Percentiles rank a stretch among this genome's conserved stretches.
phyloP scores from a whole-genome alignment of 2,329 filamentous ascomycete species.

The Aspergillus sp. region DNA sequence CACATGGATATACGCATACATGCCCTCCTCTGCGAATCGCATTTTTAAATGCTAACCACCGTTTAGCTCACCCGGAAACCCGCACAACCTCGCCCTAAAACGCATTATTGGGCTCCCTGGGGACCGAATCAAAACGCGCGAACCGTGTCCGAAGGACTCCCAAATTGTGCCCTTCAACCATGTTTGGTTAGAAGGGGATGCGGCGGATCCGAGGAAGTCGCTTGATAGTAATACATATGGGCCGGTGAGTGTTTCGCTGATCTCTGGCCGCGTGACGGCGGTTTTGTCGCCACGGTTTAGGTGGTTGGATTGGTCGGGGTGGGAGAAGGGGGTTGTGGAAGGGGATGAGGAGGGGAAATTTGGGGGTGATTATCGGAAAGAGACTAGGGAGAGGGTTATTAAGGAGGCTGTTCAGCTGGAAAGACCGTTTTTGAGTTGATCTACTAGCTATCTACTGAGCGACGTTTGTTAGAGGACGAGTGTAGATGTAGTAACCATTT shows the following conservation, averaged over 20 bases:
- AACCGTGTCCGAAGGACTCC: slow-evolving; percentile 56
- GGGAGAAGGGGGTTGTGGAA: slow-evolving; percentile 33
- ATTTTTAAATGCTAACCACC: neutral
- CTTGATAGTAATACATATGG: slow-evolving; percentile 90
- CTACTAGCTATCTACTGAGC: neutral
- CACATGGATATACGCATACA: neutral
- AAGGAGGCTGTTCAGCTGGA: slow-evolving; percentile 40
- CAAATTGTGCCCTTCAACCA: slow-evolving; percentile 74
- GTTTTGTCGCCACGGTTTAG: slow-evolving; percentile 64
- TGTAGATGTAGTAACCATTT: neutral
- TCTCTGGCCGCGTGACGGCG: slow-evolving; percentile 72
- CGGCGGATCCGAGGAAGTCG: slow-evolving; percentile 61
- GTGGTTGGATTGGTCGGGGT: slow-evolving; percentile 37
- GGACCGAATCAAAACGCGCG: slow-evolving; percentile 68
- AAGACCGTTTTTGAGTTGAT: slow-evolving; percentile 25
- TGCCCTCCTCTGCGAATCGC: neutral
- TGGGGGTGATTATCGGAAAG: slow-evolving; percentile 32
- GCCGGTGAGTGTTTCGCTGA: slow-evolving; percentile 71
- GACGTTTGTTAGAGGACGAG: too few relatives aligned
- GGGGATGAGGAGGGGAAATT: slow-evolving; percentile 22
- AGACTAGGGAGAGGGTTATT: slow-evolving; percentile 35
- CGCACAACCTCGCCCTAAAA: slow-evolving; percentile 73
- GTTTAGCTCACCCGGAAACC: slow-evolving; percentile 66
- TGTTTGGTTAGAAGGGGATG: slow-evolving; percentile 95
- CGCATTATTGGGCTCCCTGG: slow-evolving; percentile 78